A percentile compares a stretch with the other conserved stretches of the same genome.
Conservation (phyloP, 2,329 filamentous ascomycete species). For the Ascochyta koolunga region DNA sequence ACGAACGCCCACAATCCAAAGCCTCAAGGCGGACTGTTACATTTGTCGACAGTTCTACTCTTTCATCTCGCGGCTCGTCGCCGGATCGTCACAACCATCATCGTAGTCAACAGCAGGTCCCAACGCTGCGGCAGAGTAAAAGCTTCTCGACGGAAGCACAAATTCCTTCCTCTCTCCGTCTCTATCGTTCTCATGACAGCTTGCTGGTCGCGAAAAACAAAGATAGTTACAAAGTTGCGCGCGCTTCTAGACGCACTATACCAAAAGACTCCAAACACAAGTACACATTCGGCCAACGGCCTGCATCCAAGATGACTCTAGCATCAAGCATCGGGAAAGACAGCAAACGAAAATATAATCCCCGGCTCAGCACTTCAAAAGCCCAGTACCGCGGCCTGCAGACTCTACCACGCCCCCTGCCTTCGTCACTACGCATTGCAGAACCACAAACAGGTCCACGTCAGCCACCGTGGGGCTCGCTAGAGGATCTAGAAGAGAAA, state of each 20-base stretch:
- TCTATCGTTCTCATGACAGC: constrained; percentile 9
- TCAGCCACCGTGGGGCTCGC: constrained; percentile 24
- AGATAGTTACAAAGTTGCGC: background rate
- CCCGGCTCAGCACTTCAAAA: constrained; percentile 4
- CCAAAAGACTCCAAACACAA: constrained; percentile 19
- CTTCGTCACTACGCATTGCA: background rate
- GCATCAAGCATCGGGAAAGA: background rate
- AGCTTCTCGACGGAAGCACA: constrained; percentile 1
- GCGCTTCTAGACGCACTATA: constrained; percentile 2
- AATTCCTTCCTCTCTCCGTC: background rate
- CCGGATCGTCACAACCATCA: background rate
- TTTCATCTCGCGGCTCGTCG: constrained; percentile 8
- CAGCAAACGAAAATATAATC: background rate
- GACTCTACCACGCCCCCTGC: constrained; percentile 1
- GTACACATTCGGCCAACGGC: constrained; percentile 18
- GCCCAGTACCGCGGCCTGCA: constrained; percentile 7
- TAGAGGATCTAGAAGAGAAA: constrained; percentile 14
- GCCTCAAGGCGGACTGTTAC: background rate
- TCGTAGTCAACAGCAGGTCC: background rate
- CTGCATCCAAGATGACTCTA: background rate
- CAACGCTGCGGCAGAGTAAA: background rate
- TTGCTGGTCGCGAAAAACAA: background rate
- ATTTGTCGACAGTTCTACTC: constrained; percentile 3
- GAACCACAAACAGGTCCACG: constrained; percentile 15
- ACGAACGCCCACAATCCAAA: constrained; percentile 3